Conservation (phyloP, 257 asterid genomes). For the Datura wrightii region DNA sequence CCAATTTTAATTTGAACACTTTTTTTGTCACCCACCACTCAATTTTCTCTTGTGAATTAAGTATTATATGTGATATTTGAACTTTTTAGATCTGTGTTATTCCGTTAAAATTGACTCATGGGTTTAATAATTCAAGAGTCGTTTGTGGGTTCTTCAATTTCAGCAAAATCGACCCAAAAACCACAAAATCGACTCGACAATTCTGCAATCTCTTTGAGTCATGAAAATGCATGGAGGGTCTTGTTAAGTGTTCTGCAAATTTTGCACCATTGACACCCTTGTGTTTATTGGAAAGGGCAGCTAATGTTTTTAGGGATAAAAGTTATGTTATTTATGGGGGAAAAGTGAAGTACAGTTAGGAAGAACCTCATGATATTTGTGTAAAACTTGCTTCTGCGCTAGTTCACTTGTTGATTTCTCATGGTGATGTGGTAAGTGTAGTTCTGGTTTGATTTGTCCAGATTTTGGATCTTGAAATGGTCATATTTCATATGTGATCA, state of each 20-base stretch:
- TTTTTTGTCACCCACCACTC: too few relatives aligned
- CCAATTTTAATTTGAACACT: too few relatives aligned
- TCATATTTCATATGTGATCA: too few relatives aligned
- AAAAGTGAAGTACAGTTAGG: conserved; percentile 15
- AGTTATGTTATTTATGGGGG: conserved; percentile 14
- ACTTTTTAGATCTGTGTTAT: too few relatives aligned
- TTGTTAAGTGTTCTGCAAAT: conserved; percentile 6
- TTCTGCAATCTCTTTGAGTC: not conserved
- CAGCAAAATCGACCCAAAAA: not conserved
- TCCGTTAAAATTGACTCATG: too few relatives aligned
- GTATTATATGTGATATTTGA: too few relatives aligned
- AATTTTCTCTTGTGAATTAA: too few relatives aligned
- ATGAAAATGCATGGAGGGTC: not conserved
- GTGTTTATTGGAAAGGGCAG: conserved; percentile 26
- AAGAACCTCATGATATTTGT: conserved; percentile 3
- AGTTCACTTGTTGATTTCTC: conserved; percentile 14
- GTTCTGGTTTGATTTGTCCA: too few relatives aligned
- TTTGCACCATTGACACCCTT: conserved; percentile 17
- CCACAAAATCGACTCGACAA: not conserved
- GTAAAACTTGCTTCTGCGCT: conserved; percentile 20
- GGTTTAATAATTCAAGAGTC: not conserved
- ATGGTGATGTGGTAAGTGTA: conserved; percentile 29
- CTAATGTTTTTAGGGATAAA: conserved; percentile 8
- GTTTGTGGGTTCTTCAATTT: not conserved
- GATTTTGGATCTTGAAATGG: too few relatives aligned